These are phyloP conservation scores for Micractinium sp. DNA, from an alignment of 139 green algal species.

Conservation along the genomic window DNA sequence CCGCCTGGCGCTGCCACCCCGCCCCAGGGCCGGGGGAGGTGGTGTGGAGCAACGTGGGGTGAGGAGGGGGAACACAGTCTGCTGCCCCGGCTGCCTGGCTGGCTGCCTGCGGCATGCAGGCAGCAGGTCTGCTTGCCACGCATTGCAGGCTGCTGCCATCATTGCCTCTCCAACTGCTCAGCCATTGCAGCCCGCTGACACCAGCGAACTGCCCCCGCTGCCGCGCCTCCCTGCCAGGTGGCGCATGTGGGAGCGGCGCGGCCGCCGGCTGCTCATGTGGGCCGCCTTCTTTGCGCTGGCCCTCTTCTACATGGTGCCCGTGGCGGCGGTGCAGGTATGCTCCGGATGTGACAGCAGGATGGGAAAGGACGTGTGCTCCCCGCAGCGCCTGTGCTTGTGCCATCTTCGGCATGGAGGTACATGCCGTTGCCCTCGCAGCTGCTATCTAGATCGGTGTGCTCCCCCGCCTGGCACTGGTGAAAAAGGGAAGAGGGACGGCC, in stretches of 20 bases:
- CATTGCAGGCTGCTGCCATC: background rate
- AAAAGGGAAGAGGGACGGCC: too few relatives aligned
- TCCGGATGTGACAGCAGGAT: background rate
- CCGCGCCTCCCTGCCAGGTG: background rate
- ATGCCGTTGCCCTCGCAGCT: too few relatives aligned
- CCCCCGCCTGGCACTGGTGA: too few relatives aligned
- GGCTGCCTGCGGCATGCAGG: background rate
- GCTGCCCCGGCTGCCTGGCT: too few relatives aligned
- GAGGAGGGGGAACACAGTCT: background rate
- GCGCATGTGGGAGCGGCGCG: slow-evolving; percentile 35
- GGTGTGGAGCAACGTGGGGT: slow-evolving; percentile 34
- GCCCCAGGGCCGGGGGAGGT: slow-evolving; percentile 47
- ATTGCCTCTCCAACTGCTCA: background rate
- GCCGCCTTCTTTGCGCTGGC: slow-evolving; percentile 43
- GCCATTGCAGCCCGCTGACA: too few relatives aligned
- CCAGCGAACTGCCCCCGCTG: background rate
- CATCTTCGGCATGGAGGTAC: too few relatives aligned
- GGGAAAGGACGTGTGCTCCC: too few relatives aligned
- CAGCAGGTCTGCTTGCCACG: too few relatives aligned
- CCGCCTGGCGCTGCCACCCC: slow-evolving; percentile 45
- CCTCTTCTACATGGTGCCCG: slow-evolving; percentile 35
- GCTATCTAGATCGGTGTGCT: too few relatives aligned
- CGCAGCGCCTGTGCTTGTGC: too few relatives aligned
- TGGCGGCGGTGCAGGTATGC: slow-evolving; percentile 27
- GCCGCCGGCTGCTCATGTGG: slow-evolving; percentile 30